Evolutionary conservation across 1,284 basidiomycete species (phyloP).

Genomic region (Sanghuangporus weigelae): DNA sequence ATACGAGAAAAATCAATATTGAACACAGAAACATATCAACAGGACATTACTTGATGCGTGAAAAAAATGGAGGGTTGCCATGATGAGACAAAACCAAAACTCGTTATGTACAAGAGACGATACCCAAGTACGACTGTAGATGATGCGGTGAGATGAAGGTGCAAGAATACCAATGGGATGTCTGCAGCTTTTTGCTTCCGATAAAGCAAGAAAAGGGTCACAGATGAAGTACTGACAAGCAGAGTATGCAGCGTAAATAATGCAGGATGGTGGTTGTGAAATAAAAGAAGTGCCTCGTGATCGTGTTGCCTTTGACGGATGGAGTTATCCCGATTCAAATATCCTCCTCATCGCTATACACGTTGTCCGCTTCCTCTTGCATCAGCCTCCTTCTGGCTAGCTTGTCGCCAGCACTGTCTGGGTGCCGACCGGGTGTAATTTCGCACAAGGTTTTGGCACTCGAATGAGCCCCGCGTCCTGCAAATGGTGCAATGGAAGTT

Average conservation of each 20-base stretch:
- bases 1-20: not conserved
- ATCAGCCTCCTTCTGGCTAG: constrained; percentile 6
- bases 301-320: not conserved
- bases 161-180: too few relatives aligned
- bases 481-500: not conserved
- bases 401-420: not conserved
- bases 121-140: not conserved
- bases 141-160: not conserved
- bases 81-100: not conserved
- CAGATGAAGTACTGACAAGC: not conserved
- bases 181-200: too few relatives aligned
- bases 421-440: constrained; percentile 1
- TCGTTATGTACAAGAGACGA: not conserved
- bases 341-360: constrained; percentile 10
- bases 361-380: constrained; percentile 15
- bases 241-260: not conserved
- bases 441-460: not conserved
- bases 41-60: not conserved
- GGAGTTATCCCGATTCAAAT: not conserved
- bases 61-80: not conserved
- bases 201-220: not conserved
- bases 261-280: not conserved
- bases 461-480: not conserved
- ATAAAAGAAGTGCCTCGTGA: not conserved
- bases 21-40: not conserved